Evolutionary conservation across 2,329 filamentous ascomycete species (phyloP).

Genomic region (Fusarium sacchari): DNA sequence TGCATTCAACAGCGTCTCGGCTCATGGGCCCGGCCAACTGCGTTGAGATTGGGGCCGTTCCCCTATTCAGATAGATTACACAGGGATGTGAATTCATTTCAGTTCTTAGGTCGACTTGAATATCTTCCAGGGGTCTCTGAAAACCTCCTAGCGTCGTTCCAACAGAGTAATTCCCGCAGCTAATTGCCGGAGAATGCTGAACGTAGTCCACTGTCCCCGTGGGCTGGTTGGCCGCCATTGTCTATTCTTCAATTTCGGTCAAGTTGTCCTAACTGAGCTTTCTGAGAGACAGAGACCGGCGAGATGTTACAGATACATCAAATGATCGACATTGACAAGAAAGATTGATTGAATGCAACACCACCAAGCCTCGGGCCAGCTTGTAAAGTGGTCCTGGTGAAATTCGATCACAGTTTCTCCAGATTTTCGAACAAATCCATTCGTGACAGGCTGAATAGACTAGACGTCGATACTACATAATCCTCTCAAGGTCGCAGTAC

Average conservation of each 20-base stretch:
- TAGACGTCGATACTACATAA: not conserved
- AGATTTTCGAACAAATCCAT: constrained; percentile 11
- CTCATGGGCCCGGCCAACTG: constrained; percentile 13
- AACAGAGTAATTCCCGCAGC: constrained; percentile 14
- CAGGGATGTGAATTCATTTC: constrained; percentile 26
- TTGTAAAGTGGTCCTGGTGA: not conserved
- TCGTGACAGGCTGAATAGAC: not conserved
- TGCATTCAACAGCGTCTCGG: not conserved
- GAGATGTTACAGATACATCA: constrained; percentile 1
- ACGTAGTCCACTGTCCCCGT: not conserved
- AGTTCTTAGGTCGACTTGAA: constrained; percentile 29
- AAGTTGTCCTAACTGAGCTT: constrained; percentile 2
- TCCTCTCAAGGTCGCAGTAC: not conserved
- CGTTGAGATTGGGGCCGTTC: constrained; percentile 4
- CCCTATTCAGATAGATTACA: constrained; percentile 30
- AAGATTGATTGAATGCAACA: constrained; percentile 9
- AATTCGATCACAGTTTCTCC: constrained; percentile 27
- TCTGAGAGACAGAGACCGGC: not conserved
- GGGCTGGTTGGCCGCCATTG: not conserved
- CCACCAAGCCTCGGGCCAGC: not conserved
- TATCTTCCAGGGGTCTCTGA: constrained; percentile 12
- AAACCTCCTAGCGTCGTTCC: constrained; percentile 1
- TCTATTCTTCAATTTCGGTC: constrained; percentile 15
- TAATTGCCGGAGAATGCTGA: constrained; percentile 13
- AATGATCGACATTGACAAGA: constrained; percentile 10